These are phyloP conservation scores for Marsdenia floribunda DNA, from an alignment of 257 asterid genomes.

Conservation along the genomic window DNA sequence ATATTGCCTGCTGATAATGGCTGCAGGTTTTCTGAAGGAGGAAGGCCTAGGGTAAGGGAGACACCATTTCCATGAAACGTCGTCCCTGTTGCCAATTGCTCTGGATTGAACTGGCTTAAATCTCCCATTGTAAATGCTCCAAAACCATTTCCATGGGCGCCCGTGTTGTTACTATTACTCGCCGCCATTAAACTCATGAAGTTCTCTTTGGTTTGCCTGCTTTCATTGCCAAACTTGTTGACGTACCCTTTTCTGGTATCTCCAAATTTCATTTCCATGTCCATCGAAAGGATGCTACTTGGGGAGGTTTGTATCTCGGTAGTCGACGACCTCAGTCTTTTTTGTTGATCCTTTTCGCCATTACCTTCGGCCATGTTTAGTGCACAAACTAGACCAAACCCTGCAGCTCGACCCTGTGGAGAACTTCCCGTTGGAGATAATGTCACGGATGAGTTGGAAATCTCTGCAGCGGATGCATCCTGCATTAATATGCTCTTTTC, in stretches of 20 bases:
- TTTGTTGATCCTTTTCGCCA: conserved; percentile 18
- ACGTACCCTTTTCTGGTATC: conserved; percentile 9
- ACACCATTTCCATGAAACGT: conserved; percentile 33
- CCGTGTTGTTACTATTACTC: background rate
- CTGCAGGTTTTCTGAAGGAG: conserved; percentile 38
- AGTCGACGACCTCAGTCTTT: conserved; percentile 24
- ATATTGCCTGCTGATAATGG: conserved; percentile 14
- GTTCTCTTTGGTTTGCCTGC: conserved; percentile 20
- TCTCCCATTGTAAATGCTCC: conserved; percentile 25
- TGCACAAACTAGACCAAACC: conserved; percentile 30
- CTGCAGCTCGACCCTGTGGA: background rate
- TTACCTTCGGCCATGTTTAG: conserved; percentile 23
- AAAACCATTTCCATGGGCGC: conserved; percentile 3
- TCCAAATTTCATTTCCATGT: conserved; percentile 29
- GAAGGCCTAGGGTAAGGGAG: conserved; percentile 52
- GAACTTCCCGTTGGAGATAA: conserved; percentile 16
- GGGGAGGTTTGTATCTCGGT: conserved; percentile 24
- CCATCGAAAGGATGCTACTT: conserved; percentile 27
- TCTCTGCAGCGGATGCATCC: conserved; percentile 17
- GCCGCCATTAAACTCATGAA: conserved; percentile 18
- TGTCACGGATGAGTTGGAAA: conserved; percentile 19
- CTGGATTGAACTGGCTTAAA: conserved; percentile 32
- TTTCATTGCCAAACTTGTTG: conserved; percentile 12
- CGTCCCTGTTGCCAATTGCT: conserved; percentile 23
- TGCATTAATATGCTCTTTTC: conserved; percentile 9